Base-by-base conservation (phyloP, 2,329 filamentous ascomycete species). In the Ceratocystis diversiconidia region DNA sequence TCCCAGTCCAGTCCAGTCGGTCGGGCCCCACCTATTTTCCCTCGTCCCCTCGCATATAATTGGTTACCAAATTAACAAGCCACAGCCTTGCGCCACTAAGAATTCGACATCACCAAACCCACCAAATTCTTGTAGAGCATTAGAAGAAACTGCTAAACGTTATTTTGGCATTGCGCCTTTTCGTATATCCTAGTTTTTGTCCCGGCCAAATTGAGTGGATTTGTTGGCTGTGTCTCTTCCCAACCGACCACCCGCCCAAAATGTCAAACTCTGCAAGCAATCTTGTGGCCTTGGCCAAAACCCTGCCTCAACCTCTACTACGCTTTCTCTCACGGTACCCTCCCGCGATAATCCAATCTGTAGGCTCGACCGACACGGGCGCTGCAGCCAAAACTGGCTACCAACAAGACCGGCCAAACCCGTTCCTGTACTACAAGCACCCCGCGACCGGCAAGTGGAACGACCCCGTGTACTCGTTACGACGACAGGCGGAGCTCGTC, bases 261-360 rank as follows among this genome's bases (percentile, higher is more conserved):
- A 76, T 77, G 75, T 72, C 75, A 36, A 73, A 75, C 64, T 55
- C 75, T 60, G 28, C 62, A 28, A 65, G 32, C 28, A 60, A 63
- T 32, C 63, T 67, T 12, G 74, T 84, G 69, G 77, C 79, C 71
- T 80, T 90, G 67, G 88, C 88, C 68, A 84, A 86, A 76, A 79
- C 82, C 70, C 84, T 97, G 50, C 94, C 91, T 7, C 79, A 83
- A 64, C 87, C 87, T 50, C 83, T 99, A 59, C 83, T 88, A 73
- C 85, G 85, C 72, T 96, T 99, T 82, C 88, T 99, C 76, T 87
- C 88, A 66, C 88, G 89, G 70, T 96, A 92, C 75, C 94, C 94
- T 52, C 91, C 92, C 61, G 82, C 78, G 63, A 75, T 82, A 70
- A 81, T 86, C 72, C 77, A 84, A 68, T 75, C 81, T 67, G 73